Percentiles rank a stretch among this genome's conserved stretches.
These are phyloP conservation scores for Aschersonia sp. DNA, from an alignment of 2,329 filamentous ascomycete species.

Conservation along the genomic window DNA sequence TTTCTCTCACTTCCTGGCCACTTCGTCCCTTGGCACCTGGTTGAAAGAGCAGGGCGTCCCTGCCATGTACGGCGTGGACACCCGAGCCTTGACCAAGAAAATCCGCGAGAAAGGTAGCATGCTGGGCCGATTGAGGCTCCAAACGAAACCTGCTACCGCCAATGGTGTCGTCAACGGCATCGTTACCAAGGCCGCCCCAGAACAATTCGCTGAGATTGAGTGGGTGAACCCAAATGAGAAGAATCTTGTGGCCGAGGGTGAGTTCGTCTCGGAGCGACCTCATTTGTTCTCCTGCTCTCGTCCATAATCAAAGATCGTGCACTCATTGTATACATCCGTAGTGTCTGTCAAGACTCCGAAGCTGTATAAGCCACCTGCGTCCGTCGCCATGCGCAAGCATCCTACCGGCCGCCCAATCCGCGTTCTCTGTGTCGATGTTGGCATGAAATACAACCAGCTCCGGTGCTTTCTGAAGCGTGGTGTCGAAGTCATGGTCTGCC, in stretches of 20 bases:
- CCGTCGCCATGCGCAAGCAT: slow-evolving; percentile 63
- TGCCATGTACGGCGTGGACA: slow-evolving; percentile 91
- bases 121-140: slow-evolving; percentile 76
- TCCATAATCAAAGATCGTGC: slow-evolving; percentile 17
- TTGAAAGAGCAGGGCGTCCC: slow-evolving; percentile 91
- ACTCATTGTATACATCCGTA: slow-evolving; percentile 25
- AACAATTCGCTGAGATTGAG: slow-evolving; percentile 61
- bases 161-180: slow-evolving; percentile 26
- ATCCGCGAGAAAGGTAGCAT: slow-evolving; percentile 92
- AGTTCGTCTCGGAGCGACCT: slow-evolving; percentile 22
- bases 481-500: slow-evolving; percentile 85
- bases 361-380: slow-evolving; percentile 63
- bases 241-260: slow-evolving; percentile 91
- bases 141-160: slow-evolving; percentile 30
- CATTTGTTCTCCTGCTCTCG: slow-evolving; percentile 6
- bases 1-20: slow-evolving; percentile 85
- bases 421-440: slow-evolving; percentile 87
- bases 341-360: slow-evolving; percentile 82
- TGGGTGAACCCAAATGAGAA: slow-evolving; percentile 87
- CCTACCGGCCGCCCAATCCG: slow-evolving; percentile 77
- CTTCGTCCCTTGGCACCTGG: slow-evolving; percentile 85
- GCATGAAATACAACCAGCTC: slow-evolving; percentile 96
- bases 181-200: slow-evolving; percentile 12
- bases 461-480: slow-evolving; percentile 83
- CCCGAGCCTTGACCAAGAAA: slow-evolving; percentile 80